Percentiles rank a stretch among this genome's conserved stretches.
These are phyloP conservation scores for Staphylotrichum longicolle DNA, from an alignment of 495 filamentous ascomycete species.

Conservation along the genomic window DNA sequence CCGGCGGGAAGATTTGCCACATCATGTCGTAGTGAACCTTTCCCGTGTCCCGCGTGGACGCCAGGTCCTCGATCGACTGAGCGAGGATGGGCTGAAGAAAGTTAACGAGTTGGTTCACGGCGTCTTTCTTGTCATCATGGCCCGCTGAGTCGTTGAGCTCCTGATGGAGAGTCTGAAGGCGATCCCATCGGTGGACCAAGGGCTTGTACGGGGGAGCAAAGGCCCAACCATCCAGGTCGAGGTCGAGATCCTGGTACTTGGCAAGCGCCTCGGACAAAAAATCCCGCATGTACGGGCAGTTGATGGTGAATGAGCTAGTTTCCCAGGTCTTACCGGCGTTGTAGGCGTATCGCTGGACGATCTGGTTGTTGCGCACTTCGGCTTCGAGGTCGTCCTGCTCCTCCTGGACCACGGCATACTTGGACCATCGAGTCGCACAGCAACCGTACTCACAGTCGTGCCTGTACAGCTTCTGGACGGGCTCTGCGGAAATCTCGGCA, in stretches of 20 bases:
- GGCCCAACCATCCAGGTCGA: slow-evolving; percentile 50
- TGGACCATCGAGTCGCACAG: slow-evolving; percentile 24
- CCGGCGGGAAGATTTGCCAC: slow-evolving; percentile 40
- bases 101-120: slow-evolving; percentile 48
- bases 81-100: slow-evolving; percentile 54
- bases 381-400: slow-evolving; percentile 15
- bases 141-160: slow-evolving; percentile 39
- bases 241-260: slow-evolving; percentile 56
- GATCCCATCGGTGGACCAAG: slow-evolving; percentile 59
- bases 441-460: slow-evolving; percentile 15
- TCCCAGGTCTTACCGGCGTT: slow-evolving; percentile 17
- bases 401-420: slow-evolving; percentile 14
- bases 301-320: slow-evolving; percentile 28
- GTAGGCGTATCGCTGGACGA: slow-evolving; percentile 26
- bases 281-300: slow-evolving; percentile 32
- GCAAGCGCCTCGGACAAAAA: slow-evolving; percentile 48
- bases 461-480: slow-evolving; percentile 14
- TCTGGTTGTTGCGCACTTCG: slow-evolving; percentile 18
- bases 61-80: slow-evolving; percentile 43
- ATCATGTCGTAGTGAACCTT: slow-evolving; percentile 24
- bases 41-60: slow-evolving; percentile 19
- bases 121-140: slow-evolving; percentile 47
- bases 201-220: slow-evolving; percentile 54
- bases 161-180: slow-evolving; percentile 33
- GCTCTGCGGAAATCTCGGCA: background rate